Base-by-base conservation (phyloP, 768 basidiomycete genomes). In the Phaffia tasmanica region DNA sequence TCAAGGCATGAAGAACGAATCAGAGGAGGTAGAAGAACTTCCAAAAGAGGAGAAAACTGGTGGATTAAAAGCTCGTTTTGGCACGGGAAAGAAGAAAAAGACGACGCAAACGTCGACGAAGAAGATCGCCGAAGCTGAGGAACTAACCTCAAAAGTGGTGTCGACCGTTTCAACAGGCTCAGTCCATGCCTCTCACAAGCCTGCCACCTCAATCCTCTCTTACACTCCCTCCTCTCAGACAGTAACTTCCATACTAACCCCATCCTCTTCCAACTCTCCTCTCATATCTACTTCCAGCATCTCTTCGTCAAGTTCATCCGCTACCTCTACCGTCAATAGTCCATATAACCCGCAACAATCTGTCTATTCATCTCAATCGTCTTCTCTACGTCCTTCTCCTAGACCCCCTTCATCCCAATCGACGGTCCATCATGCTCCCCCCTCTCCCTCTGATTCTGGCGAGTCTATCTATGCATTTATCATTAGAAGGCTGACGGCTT, bases 401-500 rank as follows among this genome's bases (percentile, higher is more conserved):
- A 23, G 32, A 11, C 47, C 27, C 15, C 53, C n/a, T 19, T 23
- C 64, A 9, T 51, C 60, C 29, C 50, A 47, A 30, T 46, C 49
- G 0, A 48, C 29, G n/a, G 27, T 42, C 3, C 63, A 49, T 5
- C 65, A 55, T 18, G 53, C 54, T 2, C 54, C 64, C 3, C 47
- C 64, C 15, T 54, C 64, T 23, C 70, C 49, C 68, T 70, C 64
- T 23, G 68, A 68, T 16, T 67, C 66, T 1, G 89, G 88, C 27
- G 95, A 99, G 75, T 93, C 90, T 1, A 92, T 99, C 70, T 98
- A 95, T 72, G 86, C 91, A 9, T 89, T 86, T 16, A 99, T 98
- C 71, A 93, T 93, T 84, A 94, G 95, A 71, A 85, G 92, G 8
- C 81, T 99, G 15, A 83, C 83, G 2, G 83, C 84, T 7, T 81